A percentile compares a stretch with the other conserved stretches of the same genome.
Evolutionary conservation across 2,329 filamentous ascomycete species (phyloP).

Genomic region (Apiospora malaysiana): DNA sequence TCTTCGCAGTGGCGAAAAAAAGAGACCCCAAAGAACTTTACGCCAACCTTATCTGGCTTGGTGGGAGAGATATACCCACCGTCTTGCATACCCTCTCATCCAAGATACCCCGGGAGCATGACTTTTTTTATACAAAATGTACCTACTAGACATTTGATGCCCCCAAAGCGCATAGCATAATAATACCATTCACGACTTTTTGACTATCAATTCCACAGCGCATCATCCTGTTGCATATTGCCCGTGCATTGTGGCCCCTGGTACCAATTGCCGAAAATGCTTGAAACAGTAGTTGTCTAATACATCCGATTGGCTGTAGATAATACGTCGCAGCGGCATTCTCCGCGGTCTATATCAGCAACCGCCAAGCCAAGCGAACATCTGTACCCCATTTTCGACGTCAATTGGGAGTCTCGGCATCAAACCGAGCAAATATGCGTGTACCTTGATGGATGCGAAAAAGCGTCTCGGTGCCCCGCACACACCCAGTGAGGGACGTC

Average conservation of each 20-base stretch:
- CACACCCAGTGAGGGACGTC: background rate
- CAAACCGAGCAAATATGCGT: background rate
- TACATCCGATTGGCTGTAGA: background rate
- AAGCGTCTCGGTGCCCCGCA: background rate
- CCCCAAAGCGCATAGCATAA: background rate
- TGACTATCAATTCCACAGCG: too few species aligned
- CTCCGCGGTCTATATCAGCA: background rate
- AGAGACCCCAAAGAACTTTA: background rate
- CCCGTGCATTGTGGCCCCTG: background rate
- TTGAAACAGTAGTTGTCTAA: background rate
- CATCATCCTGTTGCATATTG: background rate
- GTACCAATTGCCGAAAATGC: background rate
- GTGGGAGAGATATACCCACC: background rate
- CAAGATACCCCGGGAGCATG: slow-evolving; percentile 2
- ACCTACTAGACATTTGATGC: background rate
- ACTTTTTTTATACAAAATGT: background rate
- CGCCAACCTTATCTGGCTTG: slow-evolving; percentile 1
- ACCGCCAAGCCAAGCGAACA: background rate
- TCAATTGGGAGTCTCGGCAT: background rate
- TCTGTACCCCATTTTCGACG: background rate
- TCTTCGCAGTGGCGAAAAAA: slow-evolving; percentile 1
- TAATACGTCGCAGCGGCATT: background rate
- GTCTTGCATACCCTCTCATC: background rate
- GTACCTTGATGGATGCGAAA: background rate
- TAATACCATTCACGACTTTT: slow-evolving; percentile 4